Evolutionary conservation across 257 asterid species (phyloP).

Genomic region (Plantago elongata): DNA sequence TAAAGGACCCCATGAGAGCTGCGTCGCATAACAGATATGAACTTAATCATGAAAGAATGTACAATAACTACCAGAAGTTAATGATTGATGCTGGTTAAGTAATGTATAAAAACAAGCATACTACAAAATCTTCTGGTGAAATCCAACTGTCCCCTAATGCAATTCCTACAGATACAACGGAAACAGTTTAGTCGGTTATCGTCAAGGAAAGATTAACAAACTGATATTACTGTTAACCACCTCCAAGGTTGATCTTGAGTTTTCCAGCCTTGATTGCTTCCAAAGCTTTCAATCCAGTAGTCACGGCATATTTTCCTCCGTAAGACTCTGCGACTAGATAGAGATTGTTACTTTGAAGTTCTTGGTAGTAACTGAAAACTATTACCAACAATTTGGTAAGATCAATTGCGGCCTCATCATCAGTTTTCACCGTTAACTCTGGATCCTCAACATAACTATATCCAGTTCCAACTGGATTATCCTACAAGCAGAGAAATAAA

Average conservation of each 20-base stretch:
- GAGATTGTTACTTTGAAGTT: constrained; percentile 62
- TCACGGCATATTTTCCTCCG: constrained; percentile 89
- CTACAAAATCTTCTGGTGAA: constrained; percentile 94
- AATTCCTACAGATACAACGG: constrained; percentile 34
- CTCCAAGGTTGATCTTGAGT: constrained; percentile 71
- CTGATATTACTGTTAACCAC: background rate
- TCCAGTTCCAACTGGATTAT: constrained; percentile 96
- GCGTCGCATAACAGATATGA: constrained; percentile 22
- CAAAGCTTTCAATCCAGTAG: constrained; percentile 75
- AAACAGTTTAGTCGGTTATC: too few species aligned
- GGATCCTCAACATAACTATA: constrained; percentile 86
- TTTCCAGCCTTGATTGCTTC: constrained; percentile 64
- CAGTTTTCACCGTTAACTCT: constrained; percentile 59
- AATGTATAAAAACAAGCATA: constrained; percentile 17
- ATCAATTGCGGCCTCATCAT: constrained; percentile 80
- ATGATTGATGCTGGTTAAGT: constrained; percentile 2
- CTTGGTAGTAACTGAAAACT: constrained; percentile 47
- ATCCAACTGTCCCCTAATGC: constrained; percentile 93
- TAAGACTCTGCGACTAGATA: constrained; percentile 90
- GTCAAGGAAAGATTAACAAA: too few species aligned
- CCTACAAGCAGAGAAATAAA: constrained; percentile 31
- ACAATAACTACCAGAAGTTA: constrained; percentile 13
- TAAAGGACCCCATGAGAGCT: constrained; percentile 97
- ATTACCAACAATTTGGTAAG: constrained; percentile 60
- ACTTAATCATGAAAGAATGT: background rate